Base-by-base conservation (phyloP, 208 protist species). In the Wallacemonas collosoma region DNA sequence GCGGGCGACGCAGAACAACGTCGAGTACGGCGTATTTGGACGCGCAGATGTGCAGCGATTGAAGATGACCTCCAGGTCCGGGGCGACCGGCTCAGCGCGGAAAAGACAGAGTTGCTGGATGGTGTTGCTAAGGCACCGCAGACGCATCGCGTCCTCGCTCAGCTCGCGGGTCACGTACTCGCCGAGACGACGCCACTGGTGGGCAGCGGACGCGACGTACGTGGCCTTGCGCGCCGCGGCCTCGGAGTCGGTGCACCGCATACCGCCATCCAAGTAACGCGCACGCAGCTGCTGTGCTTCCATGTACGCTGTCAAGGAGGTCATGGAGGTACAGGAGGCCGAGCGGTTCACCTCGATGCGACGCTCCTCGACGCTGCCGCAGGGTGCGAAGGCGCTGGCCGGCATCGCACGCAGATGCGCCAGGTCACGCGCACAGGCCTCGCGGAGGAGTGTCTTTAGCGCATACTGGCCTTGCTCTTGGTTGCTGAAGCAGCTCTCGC, bases 61-160 rank as follows among this genome's bases (percentile, higher is more conserved):
- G n/a, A 65, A 65, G n/a, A 51, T 50, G 43, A 65, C 60, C 60
- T 65, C 60, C 60, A 65, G 50, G 26, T 69, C 64, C 11, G 60
- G 60, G 5, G 60, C 60, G 43, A 65, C 60, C n/a, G 43, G 12
- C 11, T n/a, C 60, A 3, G 41, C 17, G 77, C 77, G 80, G 74
- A 87, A 87, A 38, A 87, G 74, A 48, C 44, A 78, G 45, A 79
- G 72, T 36, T 71, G 65, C 50, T 76, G 77, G 57, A 83, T 38
- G 12, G 71, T 60, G 66, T 72, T 70, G 48, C 53, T 54, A 26
- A 80, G 51, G n/a, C 69, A 60, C 47, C 72, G 73, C 51, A 77
- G 70, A 39, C 79, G 73, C 60, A 65, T 44, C 26, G 41, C 55
- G 68, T 76, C 62, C 45, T 79, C 73, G 54, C 44, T 55, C 38